A percentile compares a stretch with the other conserved stretches of the same genome.
Conservation (phyloP, 192 early-diverging fungal species). For the Coemansia erecta region DNA sequence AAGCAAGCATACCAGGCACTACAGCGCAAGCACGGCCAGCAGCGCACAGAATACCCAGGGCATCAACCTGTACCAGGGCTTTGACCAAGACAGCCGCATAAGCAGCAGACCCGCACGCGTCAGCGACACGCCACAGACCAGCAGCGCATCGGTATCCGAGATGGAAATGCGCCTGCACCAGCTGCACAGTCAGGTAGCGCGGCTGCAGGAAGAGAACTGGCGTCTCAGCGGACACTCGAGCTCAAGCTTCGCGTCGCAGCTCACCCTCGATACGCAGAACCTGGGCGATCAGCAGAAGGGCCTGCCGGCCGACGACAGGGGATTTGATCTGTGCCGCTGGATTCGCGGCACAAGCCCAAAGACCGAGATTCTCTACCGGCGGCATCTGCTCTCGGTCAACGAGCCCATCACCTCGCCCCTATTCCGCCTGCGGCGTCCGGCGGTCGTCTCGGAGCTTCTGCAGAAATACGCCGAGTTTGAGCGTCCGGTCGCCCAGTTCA, state of each 20-base stretch:
- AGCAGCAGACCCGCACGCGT: background rate
- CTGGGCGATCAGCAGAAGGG: background rate
- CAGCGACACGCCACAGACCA: background rate
- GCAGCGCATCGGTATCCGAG: background rate
- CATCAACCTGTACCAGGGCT: background rate
- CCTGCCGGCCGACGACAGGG: background rate
- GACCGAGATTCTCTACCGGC: constrained; percentile 25
- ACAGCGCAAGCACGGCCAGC: background rate
- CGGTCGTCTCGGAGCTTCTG: constrained; percentile 23
- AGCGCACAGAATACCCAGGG: background rate
- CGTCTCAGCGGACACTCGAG: constrained; percentile 1
- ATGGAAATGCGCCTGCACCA: constrained; percentile 8
- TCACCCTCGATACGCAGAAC: background rate
- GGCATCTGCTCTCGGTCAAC: constrained; percentile 9
- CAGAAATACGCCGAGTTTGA: constrained; percentile 12
- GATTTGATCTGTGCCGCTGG: constrained; percentile 37
- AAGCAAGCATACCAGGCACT: constrained; percentile 2
- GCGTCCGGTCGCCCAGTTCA: constrained; percentile 28
- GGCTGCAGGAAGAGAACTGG: background rate
- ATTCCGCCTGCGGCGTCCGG: constrained; percentile 22
- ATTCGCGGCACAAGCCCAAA: constrained; percentile 21
- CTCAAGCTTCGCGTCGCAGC: constrained; percentile 1
- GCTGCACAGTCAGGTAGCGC: background rate
- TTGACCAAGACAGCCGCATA: constrained; percentile 7
- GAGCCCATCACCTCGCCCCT: constrained; percentile 27